Base-by-base conservation (phyloP, 2,329 filamentous ascomycete genomes). In the Aspergillus eucalypticola region DNA sequence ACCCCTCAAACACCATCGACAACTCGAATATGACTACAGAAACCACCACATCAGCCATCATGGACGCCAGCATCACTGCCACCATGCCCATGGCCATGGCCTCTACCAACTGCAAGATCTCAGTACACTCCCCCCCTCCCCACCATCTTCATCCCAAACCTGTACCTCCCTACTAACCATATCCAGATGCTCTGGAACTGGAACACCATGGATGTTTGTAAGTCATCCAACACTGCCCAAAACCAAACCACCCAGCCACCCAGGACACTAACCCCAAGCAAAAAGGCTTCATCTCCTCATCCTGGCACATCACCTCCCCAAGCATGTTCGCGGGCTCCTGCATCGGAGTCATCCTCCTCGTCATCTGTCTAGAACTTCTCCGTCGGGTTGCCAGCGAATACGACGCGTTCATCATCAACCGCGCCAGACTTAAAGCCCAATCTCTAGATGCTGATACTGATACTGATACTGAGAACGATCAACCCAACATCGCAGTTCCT, bases 261-360 rank as follows among this genome's bases (percentile, higher is more conserved):
- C 11, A 35, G 1, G 2, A 5, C 32, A 48, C 44, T 51, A 52
- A 55, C 59, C 11, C 11, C 42, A 58, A 35, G 13, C 15, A 8
- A 42, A 42, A 42, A 80, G 78, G 87, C 76, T 94, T 95, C 82
- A 83, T 95, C 70, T 78, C 88, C 23, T 67, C 73, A 7, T 81
- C 82, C 21, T 95, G 91, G 90, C 87, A 87, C 69, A 84, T 94
- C 73, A 87, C 79, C 15, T 88, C 87, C 23, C 77, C 75, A 2
- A 87, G 84, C 73, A 89, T 89, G 83, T 94, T 96, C 71, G 90
- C 89, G 51, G 90, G 88, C 21, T 90, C 88, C 55, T 95, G 91
- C 78, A 88, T 96, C 70, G 90, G 89, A 61, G 87, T 92, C 38
- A 81, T 92, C 62, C 78, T 88, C n/a, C 86, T 96, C 56, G 89